Evolutionary conservation across 257 asterid genomes (phyloP), one percentile per base, ranked within the genome.

Genomic region (Linderniella brevidens): DNA sequence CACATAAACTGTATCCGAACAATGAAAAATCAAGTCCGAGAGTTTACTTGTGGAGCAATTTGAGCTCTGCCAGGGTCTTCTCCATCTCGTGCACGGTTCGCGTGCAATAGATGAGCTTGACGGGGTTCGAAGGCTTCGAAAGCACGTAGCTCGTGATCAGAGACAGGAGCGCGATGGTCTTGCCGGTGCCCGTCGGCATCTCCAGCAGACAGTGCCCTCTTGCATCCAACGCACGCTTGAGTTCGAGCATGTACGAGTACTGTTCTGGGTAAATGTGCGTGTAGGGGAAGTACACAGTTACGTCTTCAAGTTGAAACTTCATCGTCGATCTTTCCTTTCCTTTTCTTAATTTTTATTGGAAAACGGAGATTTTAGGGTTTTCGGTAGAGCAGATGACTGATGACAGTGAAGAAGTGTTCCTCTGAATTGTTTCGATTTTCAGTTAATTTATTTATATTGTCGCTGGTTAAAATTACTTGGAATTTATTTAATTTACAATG

Each of bases 61-160:
- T 90, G 69, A 90, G 77, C 42, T 90, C 96, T 0, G 87, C 93
- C 35, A 90, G 72, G 53, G 98, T 90, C 69, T 90, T 90, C 75
- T 90, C 98, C 98, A 90, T 90, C 65, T 90, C 98, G 68, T 90
- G 96, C 9, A 90, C 98, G 0, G 96, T 85, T 37, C 96, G 95
- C 20, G 98, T 90, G 65, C 98, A 90, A 59, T 90, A 85, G 35
- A 90, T 39, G 17, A 85, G 80, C 57, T 90, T 90, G 17, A 81
- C 71, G 10, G 80, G 79, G 46, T 70, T 73, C 37, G 92, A 71
- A 20, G 81, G 93, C 46, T 85, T 90, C 3, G 94, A 79, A 17
- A 90, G 54, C 1, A 72, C 48, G 60, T 90, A 90, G 44, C 98
- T 90, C 2, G 98, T 90, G 68, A 90, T 90, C 14, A 90, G 55